A percentile compares a stretch with the other conserved stretches of the same genome.
Conservation (phyloP, 768 basidiomycete genomes). For the Lentinula lateritia region DNA sequence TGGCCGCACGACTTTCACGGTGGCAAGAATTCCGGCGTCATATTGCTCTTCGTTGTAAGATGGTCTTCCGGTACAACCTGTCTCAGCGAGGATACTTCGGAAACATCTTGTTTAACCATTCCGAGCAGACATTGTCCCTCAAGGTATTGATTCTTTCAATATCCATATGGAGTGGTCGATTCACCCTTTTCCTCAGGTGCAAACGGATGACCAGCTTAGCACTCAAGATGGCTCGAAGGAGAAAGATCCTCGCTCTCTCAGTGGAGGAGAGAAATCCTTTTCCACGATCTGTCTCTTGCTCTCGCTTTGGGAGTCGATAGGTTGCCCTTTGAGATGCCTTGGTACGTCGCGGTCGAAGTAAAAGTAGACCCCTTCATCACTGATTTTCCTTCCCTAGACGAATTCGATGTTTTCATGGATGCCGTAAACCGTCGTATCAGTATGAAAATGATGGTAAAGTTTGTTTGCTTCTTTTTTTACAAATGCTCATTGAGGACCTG, state of each 20-base stretch:
- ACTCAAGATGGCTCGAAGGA: slow-evolving; percentile 55
- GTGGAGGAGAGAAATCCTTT: slow-evolving; percentile 96
- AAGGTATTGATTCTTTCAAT: slow-evolving; percentile 33
- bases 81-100: slow-evolving; percentile 86
- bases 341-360: slow-evolving; percentile 35
- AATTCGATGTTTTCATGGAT: slow-evolving; percentile 99
- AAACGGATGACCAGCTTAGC: slow-evolving; percentile 73
- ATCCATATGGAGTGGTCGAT: not conserved
- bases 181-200: slow-evolving; percentile 40
- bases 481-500: slow-evolving; percentile 1
- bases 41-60: slow-evolving; percentile 83
- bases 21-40: slow-evolving; percentile 89
- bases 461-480: not conserved
- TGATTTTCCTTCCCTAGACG: slow-evolving; percentile 45
- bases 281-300: slow-evolving; percentile 91
- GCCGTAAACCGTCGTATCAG: slow-evolving; percentile 87
- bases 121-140: slow-evolving; percentile 53
- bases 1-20: slow-evolving; percentile 56
- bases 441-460: slow-evolving; percentile 91
- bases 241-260: slow-evolving; percentile 81
- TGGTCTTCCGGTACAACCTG: slow-evolving; percentile 78
- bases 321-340: slow-evolving; percentile 89
- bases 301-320: slow-evolving; percentile 95
- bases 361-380: not conserved
- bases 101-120: slow-evolving; percentile 84